Evolutionary conservation across 257 asterid genomes (phyloP), one percentile per base, ranked within the genome.

Genomic region (Scutellaria minor): DNA sequence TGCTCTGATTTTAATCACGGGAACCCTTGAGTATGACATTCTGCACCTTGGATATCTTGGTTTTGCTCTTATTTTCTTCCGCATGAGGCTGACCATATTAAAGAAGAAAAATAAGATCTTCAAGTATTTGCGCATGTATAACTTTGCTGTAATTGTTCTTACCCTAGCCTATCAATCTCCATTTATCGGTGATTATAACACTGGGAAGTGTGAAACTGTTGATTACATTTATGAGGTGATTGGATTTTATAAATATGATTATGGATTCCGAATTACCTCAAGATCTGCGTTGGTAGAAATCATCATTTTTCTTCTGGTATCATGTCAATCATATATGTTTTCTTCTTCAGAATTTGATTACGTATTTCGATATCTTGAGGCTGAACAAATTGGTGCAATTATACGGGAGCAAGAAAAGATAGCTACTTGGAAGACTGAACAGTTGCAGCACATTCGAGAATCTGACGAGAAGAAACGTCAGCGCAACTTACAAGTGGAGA

Each of bases 161-260:
- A 92, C 99, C 51, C 96, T 95, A 79, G 97, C 92, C 58, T 95
- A 95, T 82, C 99, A 95, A 72, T 86, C 98, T 74, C 99, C 99
- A 44, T 92, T 88, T 18, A 45, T 95, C 72, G 98, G 99, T 46
- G 96, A 86, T 74, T 87, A 80, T 59, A 87, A 78, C 57, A 85
- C 83, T 0, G 98, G 96, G 41, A 92, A 86, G 84, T 92, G 99
- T 64, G 93, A 87, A 75, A 92, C 96, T 9, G 51, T 90, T 48
- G 96, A 92, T 85, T 95, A 90, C 81, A 87, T 95, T 59, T 95
- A 92, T 41, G 99, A 90, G 87, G 86, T 92, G 87, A 87, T 95
- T 45, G 99, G 99, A 52, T 95, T 95, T 74, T 92, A 95, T 71
- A 95, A 95, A 66, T 95, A 92, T 65, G 99, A 92, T 85, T 95